Conservation (phyloP, 177 flowering plant genomes). For the Vitis hybrid region DNA sequence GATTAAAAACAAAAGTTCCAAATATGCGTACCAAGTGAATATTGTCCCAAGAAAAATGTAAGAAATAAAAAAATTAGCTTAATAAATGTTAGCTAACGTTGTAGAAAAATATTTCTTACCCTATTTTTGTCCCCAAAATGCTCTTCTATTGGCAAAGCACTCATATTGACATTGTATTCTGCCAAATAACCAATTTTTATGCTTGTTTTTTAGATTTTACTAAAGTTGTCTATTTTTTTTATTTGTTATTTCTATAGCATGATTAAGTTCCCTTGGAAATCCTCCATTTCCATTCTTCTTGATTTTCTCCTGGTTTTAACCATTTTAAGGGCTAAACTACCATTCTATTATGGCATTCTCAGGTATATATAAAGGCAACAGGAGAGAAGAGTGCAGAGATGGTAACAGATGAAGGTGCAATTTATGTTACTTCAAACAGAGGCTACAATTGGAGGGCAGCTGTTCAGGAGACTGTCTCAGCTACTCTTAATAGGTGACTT, state of each 20-base stretch:
- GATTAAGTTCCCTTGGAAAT: not conserved
- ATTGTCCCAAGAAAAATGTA: too few species aligned
- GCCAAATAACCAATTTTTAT: too few species aligned
- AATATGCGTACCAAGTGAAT: too few species aligned
- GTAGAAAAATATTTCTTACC: too few species aligned
- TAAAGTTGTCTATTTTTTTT: not conserved
- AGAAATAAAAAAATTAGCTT: too few species aligned
- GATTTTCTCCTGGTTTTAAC: not conserved
- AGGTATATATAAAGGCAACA: constrained; percentile 94
- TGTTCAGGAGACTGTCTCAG: constrained; percentile 96
- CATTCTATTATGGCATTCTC: constrained; percentile 9
- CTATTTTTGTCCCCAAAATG: too few species aligned
- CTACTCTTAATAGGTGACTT: constrained; percentile 85
- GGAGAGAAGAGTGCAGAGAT: constrained; percentile 94
- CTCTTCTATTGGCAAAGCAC: too few species aligned
- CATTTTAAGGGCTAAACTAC: not conserved
- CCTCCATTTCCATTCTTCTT: not conserved
- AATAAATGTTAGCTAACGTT: too few species aligned
- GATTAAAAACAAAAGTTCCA: too few species aligned
- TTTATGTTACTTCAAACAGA: constrained; percentile 83
- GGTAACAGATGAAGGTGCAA: constrained; percentile 98
- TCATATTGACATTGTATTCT: too few species aligned
- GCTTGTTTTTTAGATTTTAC: too few species aligned
- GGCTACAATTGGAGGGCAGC: constrained; percentile 99
- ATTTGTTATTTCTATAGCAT: not conserved